Base-by-base conservation (phyloP, 192 early-diverging fungal genomes). In the Diversispora eburnea region DNA sequence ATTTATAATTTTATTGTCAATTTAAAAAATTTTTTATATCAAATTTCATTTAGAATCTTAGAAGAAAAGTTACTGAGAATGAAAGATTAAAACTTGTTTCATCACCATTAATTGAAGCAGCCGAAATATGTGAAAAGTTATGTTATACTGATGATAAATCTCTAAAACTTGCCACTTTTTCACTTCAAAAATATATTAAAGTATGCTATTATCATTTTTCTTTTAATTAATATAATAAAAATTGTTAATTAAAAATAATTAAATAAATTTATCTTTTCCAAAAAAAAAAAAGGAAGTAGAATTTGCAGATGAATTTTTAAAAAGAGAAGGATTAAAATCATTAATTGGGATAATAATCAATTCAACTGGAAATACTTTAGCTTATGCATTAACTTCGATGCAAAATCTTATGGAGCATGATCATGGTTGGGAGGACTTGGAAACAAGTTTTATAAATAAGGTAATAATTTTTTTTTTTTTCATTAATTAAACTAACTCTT, bases 341-440 rank as follows among this genome's bases (percentile, higher is more conserved):
- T 77, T 91, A 12, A 88, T 89, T 55, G 83, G 84, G 15, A 78
- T 84, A 54, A 88, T 91, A 54, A 83, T 84, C 62, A 85, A 82
- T 39, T 63, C 78, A 2, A 78, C 74, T 73, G 89, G 89, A 12
- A 91, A 91, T 66, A 91, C 88, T 4, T 75, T 91, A 5, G 89
- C 89, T 8, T 91, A 91, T 79, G 89, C 90, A 4, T 75, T 91
- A 57, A 85, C 82, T 47, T 86, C 90, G 3, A 77, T 91, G 58
- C 76, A 79, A 41, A 85, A 83, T n/a, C 74, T 91, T 13, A 85
- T 89, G 85, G 89, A 91, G 46, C 88, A 90, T 71, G 80, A 90
- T 57, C 75, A 77, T 8, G 87, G 87, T 3, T 89, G 90, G 89
- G 88, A 87, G 3, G 58, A 77, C 15, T 77, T 90, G 17, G 73